Percentiles rank a stretch among this genome's conserved stretches.
phyloP scores from a whole-genome alignment of 2,329 filamentous ascomycete genomes.

The Alternaria metachromatica region DNA sequence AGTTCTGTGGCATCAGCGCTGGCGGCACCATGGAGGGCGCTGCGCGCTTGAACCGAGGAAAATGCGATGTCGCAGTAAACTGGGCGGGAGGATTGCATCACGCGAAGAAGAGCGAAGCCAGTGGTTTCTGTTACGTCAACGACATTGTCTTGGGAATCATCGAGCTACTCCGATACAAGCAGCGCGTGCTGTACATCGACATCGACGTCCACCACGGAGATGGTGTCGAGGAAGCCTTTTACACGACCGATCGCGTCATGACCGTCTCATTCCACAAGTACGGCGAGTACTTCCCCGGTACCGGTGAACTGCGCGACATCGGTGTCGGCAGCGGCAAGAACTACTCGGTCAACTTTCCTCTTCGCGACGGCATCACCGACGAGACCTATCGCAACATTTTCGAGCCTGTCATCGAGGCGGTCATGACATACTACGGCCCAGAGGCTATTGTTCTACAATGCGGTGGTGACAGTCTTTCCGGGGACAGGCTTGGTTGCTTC shows the following conservation, averaged over 20 bases:
- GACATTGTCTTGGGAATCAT: slow-evolving; percentile 93
- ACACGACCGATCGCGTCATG: slow-evolving; percentile 75
- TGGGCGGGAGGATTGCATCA: slow-evolving; percentile 94
- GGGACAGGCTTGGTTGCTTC: slow-evolving; percentile 72
- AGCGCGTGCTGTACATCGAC: slow-evolving; percentile 92
- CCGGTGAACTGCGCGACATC: slow-evolving; percentile 71
- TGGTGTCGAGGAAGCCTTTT: slow-evolving; percentile 75
- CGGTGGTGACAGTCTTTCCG: slow-evolving; percentile 71
- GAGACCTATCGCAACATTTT: slow-evolving; percentile 72
- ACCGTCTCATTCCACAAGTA: slow-evolving; percentile 76
- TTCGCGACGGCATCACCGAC: slow-evolving; percentile 73
- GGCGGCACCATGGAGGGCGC: slow-evolving; percentile 75
- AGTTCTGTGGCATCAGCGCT: slow-evolving; percentile 74
- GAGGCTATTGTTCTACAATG: slow-evolving; percentile 73
- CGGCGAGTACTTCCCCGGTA: slow-evolving; percentile 75
- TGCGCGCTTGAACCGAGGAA: slow-evolving; percentile 70
- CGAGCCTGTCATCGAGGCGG: slow-evolving; percentile 70
- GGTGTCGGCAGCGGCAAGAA: slow-evolving; percentile 71
- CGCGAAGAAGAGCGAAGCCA: slow-evolving; percentile 91
- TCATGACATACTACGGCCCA: slow-evolving; percentile 73
- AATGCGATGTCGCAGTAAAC: slow-evolving; percentile 70
- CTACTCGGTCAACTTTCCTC: slow-evolving; percentile 73
- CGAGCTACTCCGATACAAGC: slow-evolving; percentile 81
- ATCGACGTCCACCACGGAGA: slow-evolving; percentile 94
- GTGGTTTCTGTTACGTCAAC: slow-evolving; percentile 98